Percentiles rank a stretch among this genome's conserved stretches.
These are phyloP conservation scores for Cicer chorassanicum DNA, from an alignment of 306 rosid genomes.

Conservation along the genomic window DNA sequence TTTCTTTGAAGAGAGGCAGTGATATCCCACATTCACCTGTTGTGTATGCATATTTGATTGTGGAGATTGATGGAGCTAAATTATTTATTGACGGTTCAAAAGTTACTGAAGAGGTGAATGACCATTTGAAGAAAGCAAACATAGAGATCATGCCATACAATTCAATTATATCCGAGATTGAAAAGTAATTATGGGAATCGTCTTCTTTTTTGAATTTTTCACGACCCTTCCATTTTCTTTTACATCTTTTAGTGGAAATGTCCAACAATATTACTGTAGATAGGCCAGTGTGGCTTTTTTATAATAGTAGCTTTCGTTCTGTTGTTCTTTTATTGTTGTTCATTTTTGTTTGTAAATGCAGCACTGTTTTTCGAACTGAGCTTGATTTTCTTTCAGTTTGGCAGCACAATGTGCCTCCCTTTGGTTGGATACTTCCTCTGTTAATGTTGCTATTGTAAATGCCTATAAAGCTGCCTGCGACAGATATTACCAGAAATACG, in stretches of 20 bases:
- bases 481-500: conserved; percentile 54
- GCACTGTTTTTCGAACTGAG: conserved; percentile 36
- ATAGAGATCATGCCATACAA: conserved; percentile 78
- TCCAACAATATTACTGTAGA: conserved; percentile 26
- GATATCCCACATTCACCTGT: conserved; percentile 96
- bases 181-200: conserved; percentile 57
- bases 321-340: conserved; percentile 1
- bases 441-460: conserved; percentile 87
- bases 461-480: conserved; percentile 74
- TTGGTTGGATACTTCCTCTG: conserved; percentile 89
- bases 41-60: conserved; percentile 90
- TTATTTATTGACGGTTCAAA: conserved; percentile 77
- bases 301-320: conserved; percentile 28
- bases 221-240: conserved; percentile 11
- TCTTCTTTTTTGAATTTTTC: neutral
- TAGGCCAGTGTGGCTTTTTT: conserved; percentile 6
- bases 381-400: conserved; percentile 62
- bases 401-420: conserved; percentile 67
- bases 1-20: conserved; percentile 85
- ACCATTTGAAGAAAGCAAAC: conserved; percentile 77
- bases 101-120: conserved; percentile 75
- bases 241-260: conserved; percentile 17
- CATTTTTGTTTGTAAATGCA: conserved; percentile 17
- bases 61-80: conserved; percentile 78
- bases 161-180: conserved; percentile 78